phyloP scores from a whole-genome alignment of 2,329 filamentous ascomycete genomes.

The Aureobasidium sp. region DNA sequence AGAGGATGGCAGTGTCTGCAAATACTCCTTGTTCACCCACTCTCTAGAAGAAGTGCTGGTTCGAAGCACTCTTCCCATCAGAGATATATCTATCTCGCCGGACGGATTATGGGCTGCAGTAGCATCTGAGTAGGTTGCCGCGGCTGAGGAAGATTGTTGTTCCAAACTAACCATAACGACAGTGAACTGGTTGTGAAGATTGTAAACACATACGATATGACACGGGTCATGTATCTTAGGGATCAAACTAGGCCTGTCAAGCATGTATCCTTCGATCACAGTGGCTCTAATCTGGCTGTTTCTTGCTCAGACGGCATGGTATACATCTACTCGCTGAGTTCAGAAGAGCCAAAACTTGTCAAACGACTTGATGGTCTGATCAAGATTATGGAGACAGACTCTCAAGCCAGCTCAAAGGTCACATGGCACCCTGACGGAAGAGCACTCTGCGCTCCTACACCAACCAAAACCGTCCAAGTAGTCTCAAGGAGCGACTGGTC shows the following conservation, averaged over 20 bases:
- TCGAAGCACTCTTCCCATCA: slow-evolving; percentile 74
- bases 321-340: slow-evolving; percentile 78
- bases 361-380: slow-evolving; percentile 82
- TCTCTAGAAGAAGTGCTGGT: slow-evolving; percentile 73
- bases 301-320: slow-evolving; percentile 84
- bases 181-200: slow-evolving; percentile 83
- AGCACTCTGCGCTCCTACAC: slow-evolving; percentile 78
- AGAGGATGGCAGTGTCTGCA: slow-evolving; percentile 92
- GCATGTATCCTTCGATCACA: slow-evolving; percentile 80
- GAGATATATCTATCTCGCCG: slow-evolving; percentile 74
- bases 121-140: slow-evolving; percentile 68
- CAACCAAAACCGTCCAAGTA: slow-evolving; percentile 72
- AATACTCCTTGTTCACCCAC: slow-evolving; percentile 71
- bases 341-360: slow-evolving; percentile 71
- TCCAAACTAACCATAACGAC: slow-evolving; percentile 13
- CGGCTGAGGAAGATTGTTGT: not conserved
- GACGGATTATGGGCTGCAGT: slow-evolving; percentile 86
- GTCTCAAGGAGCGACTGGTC: slow-evolving; percentile 88
- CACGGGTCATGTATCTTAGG: slow-evolving; percentile 64
- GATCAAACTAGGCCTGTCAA: slow-evolving; percentile 85
- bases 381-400: slow-evolving; percentile 64
- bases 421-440: slow-evolving; percentile 93
- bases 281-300: slow-evolving; percentile 63
- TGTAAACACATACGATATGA: slow-evolving; percentile 72
- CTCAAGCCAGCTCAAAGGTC: slow-evolving; percentile 63